phyloP scores from a whole-genome alignment of 202 grass and related monocot species.

The Digitaria exilis region DNA sequence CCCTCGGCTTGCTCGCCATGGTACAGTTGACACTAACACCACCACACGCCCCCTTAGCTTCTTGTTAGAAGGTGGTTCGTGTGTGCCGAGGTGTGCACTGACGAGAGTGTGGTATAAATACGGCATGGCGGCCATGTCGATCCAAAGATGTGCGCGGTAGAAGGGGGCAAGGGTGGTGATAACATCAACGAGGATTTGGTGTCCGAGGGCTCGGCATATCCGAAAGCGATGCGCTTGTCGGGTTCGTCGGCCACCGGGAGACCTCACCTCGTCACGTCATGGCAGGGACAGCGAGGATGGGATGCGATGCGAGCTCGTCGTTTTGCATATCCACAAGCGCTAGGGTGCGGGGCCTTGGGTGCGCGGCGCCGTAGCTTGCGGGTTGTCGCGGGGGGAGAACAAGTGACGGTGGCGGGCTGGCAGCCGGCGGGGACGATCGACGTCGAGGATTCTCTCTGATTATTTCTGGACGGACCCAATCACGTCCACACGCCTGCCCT shows the following conservation, averaged over 20 bases:
- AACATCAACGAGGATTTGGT: conserved; percentile 25
- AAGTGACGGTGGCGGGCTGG: conserved; percentile 3
- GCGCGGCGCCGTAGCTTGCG: not conserved
- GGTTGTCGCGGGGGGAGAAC: conserved; percentile 1
- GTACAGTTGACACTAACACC: not conserved
- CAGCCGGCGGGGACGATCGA: conserved; percentile 10
- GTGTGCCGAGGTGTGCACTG: not conserved
- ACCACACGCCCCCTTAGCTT: no score
- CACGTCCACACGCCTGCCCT: not conserved
- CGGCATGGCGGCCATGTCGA: not conserved
- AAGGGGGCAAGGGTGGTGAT: conserved; percentile 47
- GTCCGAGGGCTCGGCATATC: not conserved
- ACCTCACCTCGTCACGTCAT: no score
- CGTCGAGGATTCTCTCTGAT: no score
- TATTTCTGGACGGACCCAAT: not conserved
- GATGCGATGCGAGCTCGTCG: not conserved
- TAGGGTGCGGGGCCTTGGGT: not conserved
- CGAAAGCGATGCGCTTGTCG: conserved; percentile 27
- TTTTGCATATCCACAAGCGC: not conserved
- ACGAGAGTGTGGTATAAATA: conserved; percentile 23
- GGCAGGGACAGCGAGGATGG: not conserved
- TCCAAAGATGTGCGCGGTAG: conserved; percentile 15
- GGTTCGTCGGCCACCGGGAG: no score
- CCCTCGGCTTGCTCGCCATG: conserved; percentile 39
- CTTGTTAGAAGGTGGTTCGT: no score